Evolutionary conservation across 768 basidiomycete genomes (phyloP).

Genomic region (Pisolithus orientalis): DNA sequence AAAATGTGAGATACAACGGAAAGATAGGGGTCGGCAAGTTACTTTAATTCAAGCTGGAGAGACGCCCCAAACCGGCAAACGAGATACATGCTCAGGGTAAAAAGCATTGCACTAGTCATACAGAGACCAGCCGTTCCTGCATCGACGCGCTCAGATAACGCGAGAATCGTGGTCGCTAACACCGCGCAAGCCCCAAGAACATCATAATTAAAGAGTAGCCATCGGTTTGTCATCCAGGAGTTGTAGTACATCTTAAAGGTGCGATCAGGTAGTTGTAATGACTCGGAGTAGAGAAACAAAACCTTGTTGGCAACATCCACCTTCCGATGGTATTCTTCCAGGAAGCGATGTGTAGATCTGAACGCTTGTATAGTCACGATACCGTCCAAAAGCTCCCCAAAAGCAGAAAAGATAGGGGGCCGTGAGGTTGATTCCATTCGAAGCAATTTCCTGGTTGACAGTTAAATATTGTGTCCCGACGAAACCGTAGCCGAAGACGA

Average conservation of each 20-base stretch:
- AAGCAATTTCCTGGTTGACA: constrained; percentile 76
- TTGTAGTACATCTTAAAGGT: constrained; percentile 63
- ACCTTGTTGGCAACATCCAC: constrained; percentile 76
- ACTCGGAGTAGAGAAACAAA: constrained; percentile 16
- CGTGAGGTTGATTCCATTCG: constrained; percentile 88
- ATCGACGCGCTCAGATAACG: constrained; percentile 15
- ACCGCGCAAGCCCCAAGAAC: constrained; percentile 66
- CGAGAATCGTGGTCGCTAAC: constrained; percentile 69
- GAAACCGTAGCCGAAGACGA: constrained; percentile 67
- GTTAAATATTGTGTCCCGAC: constrained; percentile 69
- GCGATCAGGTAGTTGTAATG: neutral
- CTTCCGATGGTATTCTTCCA: constrained; percentile 65
- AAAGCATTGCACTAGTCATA: no score
- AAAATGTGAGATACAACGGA: no score
- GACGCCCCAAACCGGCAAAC: no score
- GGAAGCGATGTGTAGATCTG: constrained; percentile 71
- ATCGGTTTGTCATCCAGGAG: constrained; percentile 88
- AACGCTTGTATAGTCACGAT: constrained; percentile 94
- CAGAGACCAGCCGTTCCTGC: no score
- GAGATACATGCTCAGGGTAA: no score
- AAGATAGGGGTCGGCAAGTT: no score
- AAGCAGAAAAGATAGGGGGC: constrained; percentile 79
- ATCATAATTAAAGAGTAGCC: constrained; percentile 83
- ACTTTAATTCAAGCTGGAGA: no score
- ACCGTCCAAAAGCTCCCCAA: constrained; percentile 77